These are phyloP conservation scores for Macroventuria anomochaeta DNA, from an alignment of 2,329 filamentous ascomycete genomes.

Conservation along the genomic window DNA sequence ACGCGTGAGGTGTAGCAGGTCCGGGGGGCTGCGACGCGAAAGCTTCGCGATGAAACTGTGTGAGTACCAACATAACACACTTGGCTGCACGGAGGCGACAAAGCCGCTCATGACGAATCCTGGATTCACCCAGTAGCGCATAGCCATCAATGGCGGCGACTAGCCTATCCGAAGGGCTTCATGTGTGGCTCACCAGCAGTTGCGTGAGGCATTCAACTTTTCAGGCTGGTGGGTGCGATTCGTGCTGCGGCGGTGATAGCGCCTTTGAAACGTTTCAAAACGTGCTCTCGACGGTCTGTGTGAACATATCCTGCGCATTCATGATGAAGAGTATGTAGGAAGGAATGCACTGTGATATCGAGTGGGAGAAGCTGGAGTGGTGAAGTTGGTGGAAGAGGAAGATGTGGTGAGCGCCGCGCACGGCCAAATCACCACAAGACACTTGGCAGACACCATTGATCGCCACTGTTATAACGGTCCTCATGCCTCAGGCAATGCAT, in stretches of 20 bases:
- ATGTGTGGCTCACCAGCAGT: conserved; percentile 29
- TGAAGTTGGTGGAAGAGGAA: neutral
- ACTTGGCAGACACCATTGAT: conserved; percentile 30
- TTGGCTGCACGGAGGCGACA: conserved; percentile 37
- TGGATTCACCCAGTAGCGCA: conserved; percentile 29
- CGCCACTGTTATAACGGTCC: conserved; percentile 31
- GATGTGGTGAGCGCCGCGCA: conserved; percentile 18
- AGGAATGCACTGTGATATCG: neutral
- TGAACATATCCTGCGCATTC: neutral
- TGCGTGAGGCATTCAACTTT: conserved; percentile 27
- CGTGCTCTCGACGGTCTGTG: conserved; percentile 5
- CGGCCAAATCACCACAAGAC: conserved; percentile 27
- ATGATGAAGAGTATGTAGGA: neutral
- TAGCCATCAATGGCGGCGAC: conserved; percentile 38
- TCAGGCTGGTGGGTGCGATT: conserved; percentile 25
- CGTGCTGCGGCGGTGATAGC: conserved; percentile 10
- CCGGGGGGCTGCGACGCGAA: conserved; percentile 48
- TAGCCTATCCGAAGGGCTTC: conserved; percentile 34
- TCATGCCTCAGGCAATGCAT: conserved; percentile 30
- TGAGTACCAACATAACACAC: conserved; percentile 39
- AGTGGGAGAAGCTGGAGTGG: neutral
- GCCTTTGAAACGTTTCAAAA: conserved; percentile 27
- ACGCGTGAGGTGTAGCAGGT: conserved; percentile 47
- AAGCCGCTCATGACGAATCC: conserved; percentile 35
- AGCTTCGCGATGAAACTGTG: conserved; percentile 43